These are phyloP conservation scores for Apiospora marii DNA, from an alignment of 2,329 filamentous ascomycete genomes.

Conservation along the genomic window DNA sequence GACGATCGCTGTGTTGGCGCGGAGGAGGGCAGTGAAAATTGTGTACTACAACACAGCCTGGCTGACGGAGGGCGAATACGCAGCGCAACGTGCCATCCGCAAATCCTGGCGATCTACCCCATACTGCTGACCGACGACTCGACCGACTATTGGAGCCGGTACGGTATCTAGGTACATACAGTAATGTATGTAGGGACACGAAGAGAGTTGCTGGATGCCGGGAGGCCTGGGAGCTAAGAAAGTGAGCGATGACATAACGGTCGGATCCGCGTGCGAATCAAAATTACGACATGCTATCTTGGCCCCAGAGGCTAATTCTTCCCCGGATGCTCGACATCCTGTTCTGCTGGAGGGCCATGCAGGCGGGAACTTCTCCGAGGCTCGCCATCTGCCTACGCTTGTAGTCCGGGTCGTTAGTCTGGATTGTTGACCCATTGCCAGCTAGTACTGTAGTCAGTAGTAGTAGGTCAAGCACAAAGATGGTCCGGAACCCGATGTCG, in stretches of 20 bases:
- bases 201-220: neutral
- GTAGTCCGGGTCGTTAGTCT: neutral
- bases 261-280: constrained; percentile 16
- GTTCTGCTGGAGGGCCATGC: neutral
- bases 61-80: neutral
- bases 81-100: constrained; percentile 17
- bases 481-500: neutral
- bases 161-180: neutral
- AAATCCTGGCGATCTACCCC: constrained; percentile 17
- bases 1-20: neutral
- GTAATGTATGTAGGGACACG: neutral
- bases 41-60: neutral
- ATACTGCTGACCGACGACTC: constrained; percentile 22
- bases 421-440: neutral
- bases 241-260: constrained; percentile 6
- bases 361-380: constrained; percentile 17
- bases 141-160: constrained; percentile 11
- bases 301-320: constrained; percentile 16
- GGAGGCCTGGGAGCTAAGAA: neutral
- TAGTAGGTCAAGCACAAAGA: neutral
- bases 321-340: neutral
- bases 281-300: constrained; percentile 17
- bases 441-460: neutral
- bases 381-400: neutral
- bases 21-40: neutral